phyloP scores from a whole-genome alignment of 805 yeast genomes.

The Ascoidea rubescens region DNA sequence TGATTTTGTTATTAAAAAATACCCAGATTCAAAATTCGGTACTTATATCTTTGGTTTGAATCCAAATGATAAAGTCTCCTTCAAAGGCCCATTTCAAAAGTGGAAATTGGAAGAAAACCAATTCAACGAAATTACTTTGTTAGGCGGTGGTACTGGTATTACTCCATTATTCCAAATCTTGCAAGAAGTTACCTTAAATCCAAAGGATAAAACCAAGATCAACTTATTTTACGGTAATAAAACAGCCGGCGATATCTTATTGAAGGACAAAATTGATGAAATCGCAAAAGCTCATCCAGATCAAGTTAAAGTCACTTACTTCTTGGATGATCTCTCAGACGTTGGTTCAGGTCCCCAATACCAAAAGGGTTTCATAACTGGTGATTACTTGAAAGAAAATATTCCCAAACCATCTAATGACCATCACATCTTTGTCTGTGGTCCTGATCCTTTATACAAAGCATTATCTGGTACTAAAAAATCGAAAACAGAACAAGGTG shows the following conservation, averaged over 20 bases:
- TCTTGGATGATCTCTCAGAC: slow-evolving; percentile 15
- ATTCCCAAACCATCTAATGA: slow-evolving; percentile 57
- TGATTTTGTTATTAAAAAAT: slow-evolving; percentile 72
- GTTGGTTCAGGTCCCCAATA: slow-evolving; percentile 47
- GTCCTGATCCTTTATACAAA: slow-evolving; percentile 86
- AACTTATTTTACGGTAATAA: slow-evolving; percentile 69
- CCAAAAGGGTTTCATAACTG: slow-evolving; percentile 63
- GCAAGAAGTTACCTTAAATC: slow-evolving; percentile 62
- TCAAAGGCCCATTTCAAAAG: slow-evolving; percentile 90
- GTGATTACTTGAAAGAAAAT: slow-evolving; percentile 50
- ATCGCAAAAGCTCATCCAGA: slow-evolving; percentile 57
- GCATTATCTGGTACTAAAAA: slow-evolving; percentile 78
- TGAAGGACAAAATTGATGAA: slow-evolving; percentile 64
- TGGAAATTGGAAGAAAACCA: slow-evolving; percentile 86
- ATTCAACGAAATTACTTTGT: slow-evolving; percentile 62
- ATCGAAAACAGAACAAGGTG: slow-evolving; percentile 91
- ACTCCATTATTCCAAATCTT: slow-evolving; percentile 88
- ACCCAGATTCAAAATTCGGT: slow-evolving; percentile 77
- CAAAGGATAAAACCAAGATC: slow-evolving; percentile 81
- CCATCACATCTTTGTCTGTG: slow-evolving; percentile 78
- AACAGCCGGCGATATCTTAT: slow-evolving; percentile 65
- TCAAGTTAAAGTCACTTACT: slow-evolving; percentile 66
- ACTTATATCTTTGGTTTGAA: slow-evolving; percentile 57
- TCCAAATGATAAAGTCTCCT: slow-evolving; percentile 67
- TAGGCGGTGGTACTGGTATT: slow-evolving; percentile 97